Evolutionary conservation across 2,329 filamentous ascomycete species (phyloP).

Genomic region (Metarhizium anisopliae): DNA sequence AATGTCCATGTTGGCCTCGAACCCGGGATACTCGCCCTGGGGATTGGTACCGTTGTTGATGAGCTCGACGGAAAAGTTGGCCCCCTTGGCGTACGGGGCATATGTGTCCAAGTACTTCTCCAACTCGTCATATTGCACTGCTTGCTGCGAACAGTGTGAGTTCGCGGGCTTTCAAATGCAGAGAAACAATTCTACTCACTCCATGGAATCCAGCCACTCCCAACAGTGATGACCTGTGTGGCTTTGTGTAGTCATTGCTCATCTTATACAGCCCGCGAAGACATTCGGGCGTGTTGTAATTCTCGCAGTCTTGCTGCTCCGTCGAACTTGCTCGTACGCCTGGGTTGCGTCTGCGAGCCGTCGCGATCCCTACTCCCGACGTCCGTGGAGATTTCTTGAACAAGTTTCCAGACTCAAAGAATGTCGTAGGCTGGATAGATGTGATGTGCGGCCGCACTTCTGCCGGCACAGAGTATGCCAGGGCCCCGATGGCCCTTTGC

Average conservation of each 20-base stretch:
- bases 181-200: slow-evolving; percentile 14
- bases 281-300: slow-evolving; percentile 33
- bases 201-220: slow-evolving; percentile 46
- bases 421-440: slow-evolving; percentile 40
- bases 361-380: not conserved
- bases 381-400: not conserved
- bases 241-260: slow-evolving; percentile 38
- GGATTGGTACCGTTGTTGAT: slow-evolving; percentile 48
- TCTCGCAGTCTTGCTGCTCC: slow-evolving; percentile 21
- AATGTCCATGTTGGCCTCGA: slow-evolving; percentile 29
- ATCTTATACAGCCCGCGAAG: slow-evolving; percentile 36
- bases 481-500: slow-evolving; percentile 31
- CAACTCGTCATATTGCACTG: slow-evolving; percentile 45
- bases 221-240: slow-evolving; percentile 52
- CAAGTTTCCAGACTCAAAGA: slow-evolving; percentile 10
- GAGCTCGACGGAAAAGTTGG: slow-evolving; percentile 46
- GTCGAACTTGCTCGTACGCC: slow-evolving; percentile 5
- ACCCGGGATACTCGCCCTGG: slow-evolving; percentile 25
- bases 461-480: slow-evolving; percentile 29
- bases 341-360: not conserved
- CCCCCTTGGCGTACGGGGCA: slow-evolving; percentile 39
- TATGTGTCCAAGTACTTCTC: slow-evolving; percentile 45
- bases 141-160: slow-evolving; percentile 25
- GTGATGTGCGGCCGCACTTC: slow-evolving; percentile 24
- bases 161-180: too few relatives aligned